These are phyloP conservation scores for Exophiala alcalophila DNA, from an alignment of 2,329 filamentous ascomycete species.

Conservation along the genomic window DNA sequence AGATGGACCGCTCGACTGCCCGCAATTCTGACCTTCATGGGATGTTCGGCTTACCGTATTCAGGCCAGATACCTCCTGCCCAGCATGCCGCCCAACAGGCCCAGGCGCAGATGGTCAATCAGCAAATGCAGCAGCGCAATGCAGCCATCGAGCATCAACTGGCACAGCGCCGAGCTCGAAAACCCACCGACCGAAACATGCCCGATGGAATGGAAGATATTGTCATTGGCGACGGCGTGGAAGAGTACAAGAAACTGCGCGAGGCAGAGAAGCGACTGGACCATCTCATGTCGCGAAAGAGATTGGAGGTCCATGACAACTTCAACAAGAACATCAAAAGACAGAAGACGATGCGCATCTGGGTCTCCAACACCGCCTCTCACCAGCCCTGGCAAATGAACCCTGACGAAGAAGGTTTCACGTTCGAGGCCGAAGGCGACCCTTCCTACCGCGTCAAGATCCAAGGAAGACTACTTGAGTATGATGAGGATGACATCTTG, in stretches of 20 bases:
- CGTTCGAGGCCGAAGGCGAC: constrained; percentile 73
- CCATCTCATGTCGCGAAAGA: constrained; percentile 89
- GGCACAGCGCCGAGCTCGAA: constrained; percentile 76
- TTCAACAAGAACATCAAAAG: constrained; percentile 73
- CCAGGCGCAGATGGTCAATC: constrained; percentile 26
- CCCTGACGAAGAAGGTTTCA: constrained; percentile 72
- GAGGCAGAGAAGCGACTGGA: constrained; percentile 86
- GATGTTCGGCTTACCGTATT: constrained; percentile 2
- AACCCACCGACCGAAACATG: constrained; percentile 92
- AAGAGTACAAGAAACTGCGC: constrained; percentile 77
- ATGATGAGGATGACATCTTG: constrained; percentile 55
- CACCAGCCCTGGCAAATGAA: constrained; percentile 87
- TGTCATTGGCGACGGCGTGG: constrained; percentile 75
- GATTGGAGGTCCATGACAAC: constrained; percentile 82
- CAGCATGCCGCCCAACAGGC: constrained; percentile 27
- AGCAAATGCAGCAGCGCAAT: constrained; percentile 29
- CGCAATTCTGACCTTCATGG: constrained; percentile 3
- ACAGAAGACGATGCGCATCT: constrained; percentile 82
- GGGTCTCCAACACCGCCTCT: constrained; percentile 92
- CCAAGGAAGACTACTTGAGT: constrained; percentile 77
- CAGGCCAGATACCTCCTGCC: constrained; percentile 24
- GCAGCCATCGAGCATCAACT: constrained; percentile 30
- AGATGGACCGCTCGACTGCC: constrained; percentile 2
- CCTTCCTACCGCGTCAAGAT: constrained; percentile 89
- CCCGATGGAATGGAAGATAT: constrained; percentile 84